These are phyloP conservation scores for Penicillium lagena DNA, from an alignment of 495 filamentous ascomycete species.

Conservation along the genomic window DNA sequence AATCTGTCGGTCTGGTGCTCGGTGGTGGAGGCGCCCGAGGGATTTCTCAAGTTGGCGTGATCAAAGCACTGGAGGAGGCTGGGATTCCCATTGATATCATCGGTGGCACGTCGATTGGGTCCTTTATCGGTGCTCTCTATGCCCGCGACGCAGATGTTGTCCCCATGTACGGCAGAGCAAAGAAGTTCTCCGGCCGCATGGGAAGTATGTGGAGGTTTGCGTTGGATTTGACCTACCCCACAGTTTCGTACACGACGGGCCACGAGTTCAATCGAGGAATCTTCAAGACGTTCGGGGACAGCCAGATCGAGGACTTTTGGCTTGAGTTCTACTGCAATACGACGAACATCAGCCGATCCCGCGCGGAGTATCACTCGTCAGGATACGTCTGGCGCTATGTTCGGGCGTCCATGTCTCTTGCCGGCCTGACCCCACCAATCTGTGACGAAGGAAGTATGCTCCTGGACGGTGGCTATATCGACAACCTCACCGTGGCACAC, in stretches of 20 bases:
- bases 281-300: constrained; percentile 95
- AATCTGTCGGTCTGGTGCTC: constrained; percentile 88
- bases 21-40: constrained; percentile 91
- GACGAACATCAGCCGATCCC: constrained; percentile 89
- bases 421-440: constrained; percentile 84
- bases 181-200: constrained; percentile 97
- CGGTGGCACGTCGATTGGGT: constrained; percentile 95
- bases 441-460: constrained; percentile 97
- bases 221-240: constrained; percentile 91
- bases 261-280: constrained; percentile 99
- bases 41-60: constrained; percentile 86
- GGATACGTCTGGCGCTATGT: constrained; percentile 98
- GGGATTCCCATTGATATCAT: constrained; percentile 95
- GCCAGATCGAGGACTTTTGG: constrained; percentile 99
- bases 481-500: constrained; percentile 93
- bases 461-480: constrained; percentile 91
- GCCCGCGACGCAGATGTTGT: constrained; percentile 95
- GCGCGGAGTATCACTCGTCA: constrained; percentile 84
- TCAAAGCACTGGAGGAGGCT: constrained; percentile 90
- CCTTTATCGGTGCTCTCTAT: constrained; percentile 93
- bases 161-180: constrained; percentile 90
- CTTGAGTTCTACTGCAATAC: constrained; percentile 99
- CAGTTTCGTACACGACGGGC: constrained; percentile 90
- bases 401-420: constrained; percentile 90
- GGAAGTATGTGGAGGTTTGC: constrained; percentile 96